Conservation (phyloP, 352 stramenopile genomes). For the Phytophthora parvispora region DNA sequence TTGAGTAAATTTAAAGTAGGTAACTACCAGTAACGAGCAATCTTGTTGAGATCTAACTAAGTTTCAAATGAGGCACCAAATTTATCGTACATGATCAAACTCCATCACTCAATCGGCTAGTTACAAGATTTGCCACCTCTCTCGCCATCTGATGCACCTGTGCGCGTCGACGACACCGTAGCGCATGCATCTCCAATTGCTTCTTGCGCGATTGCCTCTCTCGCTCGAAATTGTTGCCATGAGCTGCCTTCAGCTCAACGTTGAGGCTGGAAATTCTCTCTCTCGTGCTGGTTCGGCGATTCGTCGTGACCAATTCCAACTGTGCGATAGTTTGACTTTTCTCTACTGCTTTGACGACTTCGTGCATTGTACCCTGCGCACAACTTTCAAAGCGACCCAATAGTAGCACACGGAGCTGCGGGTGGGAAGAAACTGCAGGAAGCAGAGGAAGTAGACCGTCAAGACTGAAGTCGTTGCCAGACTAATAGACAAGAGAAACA, state of each 20-base stretch:
- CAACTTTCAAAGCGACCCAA: conserved; percentile 37
- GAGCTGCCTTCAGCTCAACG: conserved; percentile 3
- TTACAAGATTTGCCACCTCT: conserved; percentile 7
- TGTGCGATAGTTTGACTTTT: conserved; percentile 40
- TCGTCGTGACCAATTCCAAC: conserved; percentile 33
- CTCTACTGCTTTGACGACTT: conserved; percentile 18
- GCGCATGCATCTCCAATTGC: conserved; percentile 3
- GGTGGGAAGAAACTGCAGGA: conserved; percentile 17
- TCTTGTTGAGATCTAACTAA: too few relatives aligned
- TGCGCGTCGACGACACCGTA: conserved; percentile 24
- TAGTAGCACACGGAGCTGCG: conserved; percentile 33
- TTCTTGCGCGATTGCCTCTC: conserved; percentile 18
- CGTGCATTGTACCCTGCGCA: conserved; percentile 7
- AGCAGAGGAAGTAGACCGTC: conserved; percentile 34
- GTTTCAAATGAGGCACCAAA: too few relatives aligned
- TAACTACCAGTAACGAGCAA: too few relatives aligned
- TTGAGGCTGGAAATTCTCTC: conserved; percentile 30
- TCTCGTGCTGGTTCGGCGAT: conserved; percentile 3
- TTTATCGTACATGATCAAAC: too few relatives aligned
- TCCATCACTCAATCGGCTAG: background rate
- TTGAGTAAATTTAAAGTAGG: too few relatives aligned
- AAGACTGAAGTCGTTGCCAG: conserved; percentile 43
- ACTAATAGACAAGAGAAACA: conserved; percentile 25
- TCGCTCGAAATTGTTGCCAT: conserved; percentile 1
- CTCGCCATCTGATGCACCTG: conserved; percentile 29